phyloP scores from a whole-genome alignment of 2,329 filamentous ascomycete genomes.

The Chrysoporthe deuterocubensis region DNA sequence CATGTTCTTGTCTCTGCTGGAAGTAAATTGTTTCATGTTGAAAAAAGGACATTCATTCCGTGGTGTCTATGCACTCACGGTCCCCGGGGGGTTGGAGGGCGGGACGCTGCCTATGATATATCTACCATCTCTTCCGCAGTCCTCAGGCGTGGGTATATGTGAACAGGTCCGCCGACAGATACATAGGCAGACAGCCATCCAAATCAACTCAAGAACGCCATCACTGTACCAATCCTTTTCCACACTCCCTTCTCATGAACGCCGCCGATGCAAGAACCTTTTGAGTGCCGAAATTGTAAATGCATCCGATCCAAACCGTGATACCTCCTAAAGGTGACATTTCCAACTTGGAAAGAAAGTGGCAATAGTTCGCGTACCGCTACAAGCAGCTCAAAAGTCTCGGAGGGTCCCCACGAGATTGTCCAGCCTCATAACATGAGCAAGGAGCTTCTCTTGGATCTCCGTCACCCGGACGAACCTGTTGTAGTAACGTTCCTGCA shows the following conservation, averaged over 20 bases:
- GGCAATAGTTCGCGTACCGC: conserved; percentile 12
- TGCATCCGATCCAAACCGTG: conserved; percentile 11
- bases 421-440: conserved; percentile 81
- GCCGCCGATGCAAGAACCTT: conserved; percentile 33
- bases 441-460: conserved; percentile 73
- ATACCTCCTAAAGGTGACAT: not conserved
- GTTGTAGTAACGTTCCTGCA: conserved; percentile 74
- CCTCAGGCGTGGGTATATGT: conserved; percentile 25
- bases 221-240: conserved; percentile 20
- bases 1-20: not conserved
- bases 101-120: conserved; percentile 25
- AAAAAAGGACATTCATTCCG: conserved; percentile 9
- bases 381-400: conserved; percentile 63
- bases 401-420: conserved; percentile 81
- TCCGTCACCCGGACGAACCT: conserved; percentile 53
- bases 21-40: not conserved
- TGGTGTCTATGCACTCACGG: conserved; percentile 26
- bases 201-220: conserved; percentile 25
- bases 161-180: conserved; percentile 18
- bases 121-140: conserved; percentile 29
- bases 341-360: not conserved
- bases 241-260: conserved; percentile 26
- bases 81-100: conserved; percentile 5
- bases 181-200: conserved; percentile 16
- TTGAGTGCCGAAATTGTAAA: conserved; percentile 1